Percentiles rank a stretch among this genome's conserved stretches.
phyloP scores from a whole-genome alignment of 257 asterid species.

The Euphrasia confusa region DNA sequence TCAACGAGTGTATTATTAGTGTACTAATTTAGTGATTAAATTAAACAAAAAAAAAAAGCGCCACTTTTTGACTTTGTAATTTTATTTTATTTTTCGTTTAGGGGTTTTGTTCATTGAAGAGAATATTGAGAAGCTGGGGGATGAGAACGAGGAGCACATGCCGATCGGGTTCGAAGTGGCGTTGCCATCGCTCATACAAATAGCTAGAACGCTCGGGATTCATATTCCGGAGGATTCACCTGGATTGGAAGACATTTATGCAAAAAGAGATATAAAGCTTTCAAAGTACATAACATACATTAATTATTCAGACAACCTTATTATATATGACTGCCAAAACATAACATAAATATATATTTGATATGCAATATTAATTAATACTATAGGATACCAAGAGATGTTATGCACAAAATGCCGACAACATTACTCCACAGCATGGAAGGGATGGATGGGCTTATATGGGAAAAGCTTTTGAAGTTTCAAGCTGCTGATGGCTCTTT shows the following conservation, averaged over 20 bases:
- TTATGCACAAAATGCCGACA: conserved; percentile 69
- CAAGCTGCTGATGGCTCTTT: conserved; percentile 74
- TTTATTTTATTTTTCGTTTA: conserved; percentile 10
- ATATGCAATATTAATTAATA: conserved; percentile 27
- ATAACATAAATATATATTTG: conserved; percentile 4
- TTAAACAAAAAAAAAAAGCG: no score
- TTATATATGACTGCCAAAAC: neutral
- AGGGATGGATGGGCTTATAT: conserved; percentile 67
- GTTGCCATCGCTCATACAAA: conserved; percentile 75
- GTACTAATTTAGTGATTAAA: no score
- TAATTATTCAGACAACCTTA: neutral
- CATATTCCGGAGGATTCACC: conserved; percentile 53
- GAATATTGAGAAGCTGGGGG: conserved; percentile 50
- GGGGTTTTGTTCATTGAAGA: conserved; percentile 53
- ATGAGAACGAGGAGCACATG: conserved; percentile 78
- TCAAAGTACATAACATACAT: conserved; percentile 41
- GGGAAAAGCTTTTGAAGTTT: conserved; percentile 64
- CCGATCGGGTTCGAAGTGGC: conserved; percentile 89
- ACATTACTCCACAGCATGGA: conserved; percentile 87
- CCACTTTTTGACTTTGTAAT: neutral
- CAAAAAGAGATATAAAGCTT: conserved; percentile 55
- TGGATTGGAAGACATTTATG: conserved; percentile 51
- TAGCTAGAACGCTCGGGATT: conserved; percentile 48
- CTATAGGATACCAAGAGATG: conserved; percentile 72
- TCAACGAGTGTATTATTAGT: no score